Conservation (phyloP, 257 asterid genomes). For the Ilex aquifolium region DNA sequence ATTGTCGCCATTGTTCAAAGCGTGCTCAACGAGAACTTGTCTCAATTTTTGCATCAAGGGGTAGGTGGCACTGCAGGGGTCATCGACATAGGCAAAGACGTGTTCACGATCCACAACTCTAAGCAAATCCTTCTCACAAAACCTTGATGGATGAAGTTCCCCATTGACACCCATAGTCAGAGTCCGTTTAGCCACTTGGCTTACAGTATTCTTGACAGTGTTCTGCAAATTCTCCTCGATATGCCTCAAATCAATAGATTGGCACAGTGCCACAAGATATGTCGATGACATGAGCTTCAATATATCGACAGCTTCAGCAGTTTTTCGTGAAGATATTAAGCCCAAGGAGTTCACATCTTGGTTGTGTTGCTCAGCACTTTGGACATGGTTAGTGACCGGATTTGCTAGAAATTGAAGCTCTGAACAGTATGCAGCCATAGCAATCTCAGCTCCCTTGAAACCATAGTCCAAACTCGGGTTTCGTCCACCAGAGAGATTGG, state of each 20-base stretch:
- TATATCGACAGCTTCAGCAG: not conserved
- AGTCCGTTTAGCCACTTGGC: constrained; percentile 1
- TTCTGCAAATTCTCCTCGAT: not conserved
- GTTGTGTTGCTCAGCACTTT: constrained; percentile 4
- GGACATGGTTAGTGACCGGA: constrained; percentile 3
- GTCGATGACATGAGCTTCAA: constrained; percentile 1
- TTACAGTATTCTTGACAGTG: not conserved
- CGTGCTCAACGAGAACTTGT: not conserved
- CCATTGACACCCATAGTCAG: constrained; percentile 3
- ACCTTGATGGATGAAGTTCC: constrained; percentile 1
- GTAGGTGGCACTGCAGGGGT: not conserved
- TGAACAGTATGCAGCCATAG: constrained; percentile 1
- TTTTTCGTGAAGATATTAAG: not conserved
- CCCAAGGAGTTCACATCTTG: constrained; percentile 1
- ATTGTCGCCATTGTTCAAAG: not conserved
- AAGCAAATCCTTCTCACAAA: constrained; percentile 4
- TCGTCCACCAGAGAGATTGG: not conserved
- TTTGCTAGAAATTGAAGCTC: not conserved
- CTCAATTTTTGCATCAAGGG: not conserved
- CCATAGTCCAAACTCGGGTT: constrained; percentile 3
- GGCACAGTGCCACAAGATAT: not conserved
- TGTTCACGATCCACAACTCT: not conserved
- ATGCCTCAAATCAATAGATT: not conserved
- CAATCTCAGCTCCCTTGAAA: not conserved
- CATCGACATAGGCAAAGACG: not conserved